These are phyloP conservation scores for Populus hybrid DNA, from an alignment of 441 rosid genomes.

Conservation along the genomic window DNA sequence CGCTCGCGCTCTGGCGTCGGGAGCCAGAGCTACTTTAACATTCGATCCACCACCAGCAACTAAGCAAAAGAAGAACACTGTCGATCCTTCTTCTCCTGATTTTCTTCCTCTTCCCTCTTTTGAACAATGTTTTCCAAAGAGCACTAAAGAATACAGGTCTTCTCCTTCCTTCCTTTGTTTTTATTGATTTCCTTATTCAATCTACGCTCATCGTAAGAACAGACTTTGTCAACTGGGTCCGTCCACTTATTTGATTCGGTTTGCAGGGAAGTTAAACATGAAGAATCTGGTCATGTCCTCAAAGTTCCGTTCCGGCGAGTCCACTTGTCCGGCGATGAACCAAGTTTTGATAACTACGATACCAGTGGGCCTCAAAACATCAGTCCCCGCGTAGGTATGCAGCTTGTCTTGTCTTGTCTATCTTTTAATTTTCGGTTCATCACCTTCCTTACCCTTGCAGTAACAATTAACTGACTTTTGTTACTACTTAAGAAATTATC, in stretches of 20 bases:
- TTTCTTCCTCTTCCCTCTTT: conserved; percentile 84
- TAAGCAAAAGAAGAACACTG: conserved; percentile 57
- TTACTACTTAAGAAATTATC: not conserved
- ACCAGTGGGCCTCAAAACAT: conserved; percentile 95
- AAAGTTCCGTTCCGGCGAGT: conserved; percentile 87
- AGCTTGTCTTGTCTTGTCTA: not conserved
- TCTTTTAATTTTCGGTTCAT: not conserved
- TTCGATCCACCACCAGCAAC: conserved; percentile 65
- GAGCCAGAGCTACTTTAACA: conserved; percentile 61
- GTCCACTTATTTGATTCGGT: conserved; percentile 11
- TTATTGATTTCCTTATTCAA: not conserved
- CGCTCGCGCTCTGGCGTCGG: conserved; percentile 20
- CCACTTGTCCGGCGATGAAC: conserved; percentile 81
- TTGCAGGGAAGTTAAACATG: conserved; percentile 74
- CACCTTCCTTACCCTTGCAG: not conserved
- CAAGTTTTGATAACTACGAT: conserved; percentile 78
- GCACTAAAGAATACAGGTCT: conserved; percentile 76
- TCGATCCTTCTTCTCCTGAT: conserved; percentile 90
- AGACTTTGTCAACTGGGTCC: not conserved
- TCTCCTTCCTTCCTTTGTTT: not conserved
- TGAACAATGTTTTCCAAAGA: conserved; percentile 83
- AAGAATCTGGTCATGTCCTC: conserved; percentile 75
- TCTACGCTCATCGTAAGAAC: not conserved
- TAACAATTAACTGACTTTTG: not conserved
- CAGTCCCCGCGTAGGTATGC: conserved; percentile 60